Conservation (phyloP, 768 basidiomycete species). For the Lepiota brunneoincarnata region DNA sequence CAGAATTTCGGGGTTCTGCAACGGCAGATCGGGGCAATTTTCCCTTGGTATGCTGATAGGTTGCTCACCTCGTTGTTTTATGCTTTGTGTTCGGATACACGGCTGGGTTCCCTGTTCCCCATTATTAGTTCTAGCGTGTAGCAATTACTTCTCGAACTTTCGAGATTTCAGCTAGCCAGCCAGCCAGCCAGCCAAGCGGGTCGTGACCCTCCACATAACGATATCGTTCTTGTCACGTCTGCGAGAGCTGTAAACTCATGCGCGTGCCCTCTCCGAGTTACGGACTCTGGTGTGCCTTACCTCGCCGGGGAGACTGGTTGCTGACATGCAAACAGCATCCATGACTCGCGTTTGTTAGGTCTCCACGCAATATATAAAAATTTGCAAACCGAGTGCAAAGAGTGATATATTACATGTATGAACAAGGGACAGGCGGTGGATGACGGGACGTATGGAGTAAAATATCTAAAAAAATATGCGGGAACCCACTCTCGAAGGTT, state of each 20-base stretch:
- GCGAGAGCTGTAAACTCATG: not conserved
- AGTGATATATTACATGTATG: conserved; percentile 11
- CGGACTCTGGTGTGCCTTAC: too few relatives aligned
- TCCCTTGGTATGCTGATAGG: too few relatives aligned
- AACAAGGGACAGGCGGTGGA: not conserved
- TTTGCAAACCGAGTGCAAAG: not conserved
- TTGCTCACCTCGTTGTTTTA: too few relatives aligned
- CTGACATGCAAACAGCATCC: not conserved
- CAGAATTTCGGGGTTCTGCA: not conserved
- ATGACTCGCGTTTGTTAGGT: not conserved
- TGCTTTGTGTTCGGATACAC: too few relatives aligned
- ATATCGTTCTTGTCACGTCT: not conserved
- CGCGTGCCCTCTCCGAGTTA: not conserved
- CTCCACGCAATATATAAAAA: not conserved
- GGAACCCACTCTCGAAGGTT: not conserved
- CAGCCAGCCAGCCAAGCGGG: too few relatives aligned
- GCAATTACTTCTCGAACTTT: too few relatives aligned
- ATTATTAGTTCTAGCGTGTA: too few relatives aligned
- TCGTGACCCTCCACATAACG: not conserved
- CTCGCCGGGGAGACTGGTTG: too few relatives aligned
- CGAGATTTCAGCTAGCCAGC: too few relatives aligned
- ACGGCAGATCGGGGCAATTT: too few relatives aligned
- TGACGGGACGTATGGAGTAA: not conserved
- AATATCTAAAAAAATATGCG: not conserved
- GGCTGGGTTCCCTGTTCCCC: too few relatives aligned